Base-by-base conservation (phyloP, 1,284 basidiomycete genomes). In the Hemileia vastatrix region DNA sequence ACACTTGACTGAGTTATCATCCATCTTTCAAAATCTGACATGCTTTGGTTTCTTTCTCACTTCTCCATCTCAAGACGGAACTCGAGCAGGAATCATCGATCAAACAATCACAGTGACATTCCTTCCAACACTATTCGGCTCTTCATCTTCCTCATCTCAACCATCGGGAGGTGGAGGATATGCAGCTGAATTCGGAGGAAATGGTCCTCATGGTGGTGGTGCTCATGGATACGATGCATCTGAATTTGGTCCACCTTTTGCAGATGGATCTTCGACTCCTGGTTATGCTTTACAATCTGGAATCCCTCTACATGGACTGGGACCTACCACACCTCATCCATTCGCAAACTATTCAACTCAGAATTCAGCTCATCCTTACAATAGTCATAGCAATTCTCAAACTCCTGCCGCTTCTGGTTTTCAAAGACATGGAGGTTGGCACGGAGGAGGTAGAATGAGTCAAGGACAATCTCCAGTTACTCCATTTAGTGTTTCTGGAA, bases 71-170 rank as follows among this genome's bases (percentile, higher is more conserved):
- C 19, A 51, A 52, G 71, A 76, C 48, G 73, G 74, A 18, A 74
- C 73, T 3, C 66, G 74, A 4, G 72, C 74, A 11, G 74, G 74
- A n/a, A 74, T 76, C 66, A 74, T 76, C 52, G 73, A 76, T 64
- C 74, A 76, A 40, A 75, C 74, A 23, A 63, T 76, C 59, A 72
- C 68, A 32, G 70, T 76, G 62, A 70, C 70, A 3, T 63, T 76
- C 43, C 62, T 76, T 21, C 74, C 74, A 5, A 64, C 67, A 3
- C 61, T 76, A 1, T 72, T 74, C 45, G 70, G 72, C 27, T 65
- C 66, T 24, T 32, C 45, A 5, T 6, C 57, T 15, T 40, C 36
- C 15, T 40, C 36, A 9, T 40, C 36, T 11, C 9, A 40, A 40
- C 36, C 36, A 11, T 40, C 36, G 8, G 36, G 36, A 40, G 36